These are phyloP conservation scores for Ceratobasidium papillatum DNA, from an alignment of 1,284 basidiomycete genomes.

Conservation along the genomic window DNA sequence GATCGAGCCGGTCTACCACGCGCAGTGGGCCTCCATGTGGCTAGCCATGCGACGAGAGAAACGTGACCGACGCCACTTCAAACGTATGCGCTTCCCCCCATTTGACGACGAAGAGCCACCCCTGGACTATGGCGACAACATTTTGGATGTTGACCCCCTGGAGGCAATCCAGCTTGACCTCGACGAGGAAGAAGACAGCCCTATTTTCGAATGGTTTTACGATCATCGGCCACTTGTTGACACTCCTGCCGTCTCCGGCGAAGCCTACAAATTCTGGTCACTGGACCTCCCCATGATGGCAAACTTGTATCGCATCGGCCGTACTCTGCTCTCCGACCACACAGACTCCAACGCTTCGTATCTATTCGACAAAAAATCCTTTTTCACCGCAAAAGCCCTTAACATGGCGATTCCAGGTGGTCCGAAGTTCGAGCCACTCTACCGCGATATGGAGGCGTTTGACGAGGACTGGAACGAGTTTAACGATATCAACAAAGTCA, in stretches of 20 bases:
- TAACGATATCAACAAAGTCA: conserved; percentile 99
- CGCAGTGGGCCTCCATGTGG: conserved; percentile 99
- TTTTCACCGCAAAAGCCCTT: conserved; percentile 97
- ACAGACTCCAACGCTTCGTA: conserved; percentile 90
- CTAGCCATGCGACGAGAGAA: conserved; percentile 99
- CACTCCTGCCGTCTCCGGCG: conserved; percentile 80
- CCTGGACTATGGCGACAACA: conserved; percentile 97
- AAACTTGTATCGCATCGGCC: conserved; percentile 94
- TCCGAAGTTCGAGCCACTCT: conserved; percentile 94
- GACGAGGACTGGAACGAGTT: conserved; percentile 99
- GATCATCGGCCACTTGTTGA: conserved; percentile 95
- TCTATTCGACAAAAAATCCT: conserved; percentile 96
- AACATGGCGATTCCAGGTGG: conserved; percentile 99
- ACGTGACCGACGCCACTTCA: conserved; percentile 98
- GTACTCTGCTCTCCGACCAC: conserved; percentile 92
- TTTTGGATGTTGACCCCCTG: conserved; percentile 96
- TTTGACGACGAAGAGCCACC: conserved; percentile 99
- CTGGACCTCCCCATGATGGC: conserved; percentile 94
- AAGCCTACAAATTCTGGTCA: conserved; percentile 94
- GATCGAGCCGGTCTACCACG: conserved; percentile 97
- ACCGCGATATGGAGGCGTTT: conserved; percentile 93
- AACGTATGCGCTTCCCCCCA: conserved; percentile 99
- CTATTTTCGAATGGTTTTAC: conserved; percentile 99
- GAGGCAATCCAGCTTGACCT: conserved; percentile 98
- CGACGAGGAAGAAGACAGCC: conserved; percentile 90